phyloP scores from a whole-genome alignment of 1,284 basidiomycete genomes.

The Rhodotorula glutinis region DNA sequence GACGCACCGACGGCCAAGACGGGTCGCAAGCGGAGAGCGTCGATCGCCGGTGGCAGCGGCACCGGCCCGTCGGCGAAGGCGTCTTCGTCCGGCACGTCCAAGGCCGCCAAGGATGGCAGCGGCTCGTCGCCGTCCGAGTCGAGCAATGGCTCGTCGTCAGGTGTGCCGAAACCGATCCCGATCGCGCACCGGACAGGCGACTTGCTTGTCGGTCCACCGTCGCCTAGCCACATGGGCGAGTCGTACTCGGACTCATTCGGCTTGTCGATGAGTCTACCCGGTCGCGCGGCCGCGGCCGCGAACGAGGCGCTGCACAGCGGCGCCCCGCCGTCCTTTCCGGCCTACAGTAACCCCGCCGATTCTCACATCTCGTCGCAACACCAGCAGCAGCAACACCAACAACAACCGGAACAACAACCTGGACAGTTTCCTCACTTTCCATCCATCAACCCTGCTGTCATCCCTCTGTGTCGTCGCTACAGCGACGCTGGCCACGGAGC shows the following conservation, averaged over 20 bases:
- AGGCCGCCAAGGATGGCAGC: neutral
- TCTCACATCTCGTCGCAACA: too few species aligned
- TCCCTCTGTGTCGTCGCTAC: slow-evolving; percentile 31
- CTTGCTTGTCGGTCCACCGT: neutral
- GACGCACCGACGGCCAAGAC: slow-evolving; percentile 25
- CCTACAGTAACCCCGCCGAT: slow-evolving; percentile 29
- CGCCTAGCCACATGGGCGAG: neutral
- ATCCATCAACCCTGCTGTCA: slow-evolving; percentile 29
- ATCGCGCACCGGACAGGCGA: neutral
- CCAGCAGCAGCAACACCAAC: neutral
- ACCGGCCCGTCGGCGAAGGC: slow-evolving; percentile 1
- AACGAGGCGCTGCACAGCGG: neutral
- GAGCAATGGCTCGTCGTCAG: neutral
- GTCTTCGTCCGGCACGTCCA: slow-evolving; percentile 3
- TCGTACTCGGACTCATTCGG: slow-evolving; percentile 5
- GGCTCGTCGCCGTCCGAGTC: neutral
- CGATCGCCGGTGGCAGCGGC: neutral
- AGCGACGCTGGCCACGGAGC: slow-evolving; percentile 31
- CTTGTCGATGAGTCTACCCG: slow-evolving; percentile 29
- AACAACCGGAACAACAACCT: neutral
- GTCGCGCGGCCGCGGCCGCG: neutral
- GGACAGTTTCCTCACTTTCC: slow-evolving; percentile 5
- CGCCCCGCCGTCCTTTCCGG: slow-evolving; percentile 32
- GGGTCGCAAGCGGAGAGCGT: slow-evolving; percentile 21
- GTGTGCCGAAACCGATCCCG: neutral